A percentile compares a stretch with the other conserved stretches of the same genome.
phyloP scores from a whole-genome alignment of 352 stramenopile genomes.

The Phytopythium chamaehyphon region DNA sequence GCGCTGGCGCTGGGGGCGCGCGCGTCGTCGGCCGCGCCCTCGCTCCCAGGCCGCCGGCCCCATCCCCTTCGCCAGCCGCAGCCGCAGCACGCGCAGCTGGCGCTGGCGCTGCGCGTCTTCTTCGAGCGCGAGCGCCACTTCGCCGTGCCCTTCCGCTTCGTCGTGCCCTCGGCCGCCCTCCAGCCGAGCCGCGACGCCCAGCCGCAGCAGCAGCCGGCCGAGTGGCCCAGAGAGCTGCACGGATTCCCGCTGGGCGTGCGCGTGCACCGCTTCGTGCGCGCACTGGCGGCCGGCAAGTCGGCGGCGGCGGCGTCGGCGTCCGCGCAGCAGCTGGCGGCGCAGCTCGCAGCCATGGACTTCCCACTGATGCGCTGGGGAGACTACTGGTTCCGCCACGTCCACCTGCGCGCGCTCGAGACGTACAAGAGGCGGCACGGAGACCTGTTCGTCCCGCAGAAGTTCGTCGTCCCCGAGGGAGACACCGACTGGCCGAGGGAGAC shows the following conservation, averaged over 20 bases:
- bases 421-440: slow-evolving; percentile 83
- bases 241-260: slow-evolving; percentile 47
- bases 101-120: slow-evolving; percentile 52
- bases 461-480: slow-evolving; percentile 73
- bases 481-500: slow-evolving; percentile 70
- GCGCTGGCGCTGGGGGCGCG: too few species aligned
- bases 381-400: slow-evolving; percentile 61
- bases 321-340: slow-evolving; percentile 18
- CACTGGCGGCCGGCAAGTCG: slow-evolving; percentile 11
- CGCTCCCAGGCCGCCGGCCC: too few species aligned
- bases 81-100: slow-evolving; percentile 21
- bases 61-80: too few species aligned
- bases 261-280: slow-evolving; percentile 53
- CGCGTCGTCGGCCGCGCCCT: neutral
- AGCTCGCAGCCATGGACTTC: slow-evolving; percentile 54
- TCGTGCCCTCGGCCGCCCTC: slow-evolving; percentile 26
- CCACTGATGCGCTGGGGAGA: slow-evolving; percentile 48
- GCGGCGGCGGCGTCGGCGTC: slow-evolving; percentile 21
- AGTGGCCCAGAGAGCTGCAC: slow-evolving; percentile 49
- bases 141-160: slow-evolving; percentile 41
- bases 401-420: slow-evolving; percentile 66
- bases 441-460: slow-evolving; percentile 92
- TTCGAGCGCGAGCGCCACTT: slow-evolving; percentile 58
- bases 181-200: neutral
- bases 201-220: neutral